A percentile compares a stretch with the other conserved stretches of the same genome.
Evolutionary conservation across 176 grass and related monocot species (phyloP).

Genomic region (Calamus simplicifolius): DNA sequence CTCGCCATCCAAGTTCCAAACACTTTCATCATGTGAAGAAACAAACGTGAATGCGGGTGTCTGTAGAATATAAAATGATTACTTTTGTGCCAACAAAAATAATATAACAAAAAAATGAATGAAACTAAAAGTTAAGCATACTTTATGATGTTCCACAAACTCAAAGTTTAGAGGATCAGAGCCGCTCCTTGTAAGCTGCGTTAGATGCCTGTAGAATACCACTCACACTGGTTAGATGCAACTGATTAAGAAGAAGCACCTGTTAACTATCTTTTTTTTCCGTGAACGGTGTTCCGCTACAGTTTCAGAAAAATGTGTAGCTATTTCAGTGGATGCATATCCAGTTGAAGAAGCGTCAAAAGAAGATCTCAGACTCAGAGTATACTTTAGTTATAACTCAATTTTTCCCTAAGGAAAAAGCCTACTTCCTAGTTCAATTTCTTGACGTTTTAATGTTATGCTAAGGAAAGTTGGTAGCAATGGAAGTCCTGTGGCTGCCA

Average conservation of each 20-base stretch:
- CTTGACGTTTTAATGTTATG: no score
- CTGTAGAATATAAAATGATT: slow-evolving; percentile 27
- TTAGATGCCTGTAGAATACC: slow-evolving; percentile 61
- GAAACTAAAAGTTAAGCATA: slow-evolving; percentile 6
- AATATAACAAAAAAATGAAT: background rate
- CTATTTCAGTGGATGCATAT: no score
- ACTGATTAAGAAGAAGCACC: background rate
- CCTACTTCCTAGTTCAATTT: no score
- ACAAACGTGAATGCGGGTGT: slow-evolving; percentile 74
- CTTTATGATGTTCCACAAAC: slow-evolving; percentile 94
- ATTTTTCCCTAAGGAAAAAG: no score
- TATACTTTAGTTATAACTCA: no score
- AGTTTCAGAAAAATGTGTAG: no score
- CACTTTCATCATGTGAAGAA: slow-evolving; percentile 57
- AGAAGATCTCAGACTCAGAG: no score
- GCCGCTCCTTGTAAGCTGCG: slow-evolving; percentile 73
- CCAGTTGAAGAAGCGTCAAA: no score
- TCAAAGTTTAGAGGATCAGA: slow-evolving; percentile 65
- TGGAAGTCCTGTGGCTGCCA: no score
- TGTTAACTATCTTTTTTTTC: no score
- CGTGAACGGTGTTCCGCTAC: no score
- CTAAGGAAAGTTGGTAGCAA: no score
- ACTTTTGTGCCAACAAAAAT: background rate
- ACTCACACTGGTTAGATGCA: background rate
- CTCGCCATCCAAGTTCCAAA: slow-evolving; percentile 70